Base-by-base conservation (phyloP, 192 early-diverging fungal species). In the Podila clonocystis region DNA sequence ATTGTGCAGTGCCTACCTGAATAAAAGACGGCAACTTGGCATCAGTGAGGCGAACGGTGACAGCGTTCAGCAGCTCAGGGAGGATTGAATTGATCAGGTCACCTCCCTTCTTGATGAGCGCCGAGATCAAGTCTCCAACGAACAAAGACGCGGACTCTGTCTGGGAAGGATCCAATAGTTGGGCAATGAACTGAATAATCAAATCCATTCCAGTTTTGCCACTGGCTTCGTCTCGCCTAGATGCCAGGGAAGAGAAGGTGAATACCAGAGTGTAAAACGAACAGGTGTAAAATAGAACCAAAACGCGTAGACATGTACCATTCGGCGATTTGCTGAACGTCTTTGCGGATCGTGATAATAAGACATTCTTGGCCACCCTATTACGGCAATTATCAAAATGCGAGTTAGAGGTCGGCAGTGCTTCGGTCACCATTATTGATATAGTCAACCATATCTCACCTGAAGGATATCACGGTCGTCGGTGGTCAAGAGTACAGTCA, bases 101-200 rank as follows among this genome's bases (percentile, higher is more conserved):
- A 11, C 89, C 92, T 58, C 76, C 72, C 77, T 95, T 95, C 76
- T 92, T 89, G 63, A 97, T 94, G 28, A 98, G 73, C 62, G 93
- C 95, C 24, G 88, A 87, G 28, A 95, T 90, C 29, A 98, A 80
- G 62, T 94, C 94, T 19, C 96, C 96, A n/a, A 98, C 91, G 83
- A 96, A 95, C 24, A 96, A 70, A 1, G 93, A 88, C 0, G 92
- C 90, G 0, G 93, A 93, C 82, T 98, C 96, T 28, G 87, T 87
- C 19, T 89, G 84, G 5, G 84, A 68, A 31, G 96, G 95, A 24
- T 88, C 84, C 70, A 97, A 73, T 48, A 98, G 74, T 28, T 90
- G 89, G 26, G 91, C 93, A 22, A 97, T 86, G 75, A 96, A 91
- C 13, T 91, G 86, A 24, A 98, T 85, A n/a, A 96, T 79, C 67